A percentile compares a stretch with the other conserved stretches of the same genome.
Evolutionary conservation across 2,329 filamentous ascomycete species (phyloP).

Genomic region (Botryotinia calthae): DNA sequence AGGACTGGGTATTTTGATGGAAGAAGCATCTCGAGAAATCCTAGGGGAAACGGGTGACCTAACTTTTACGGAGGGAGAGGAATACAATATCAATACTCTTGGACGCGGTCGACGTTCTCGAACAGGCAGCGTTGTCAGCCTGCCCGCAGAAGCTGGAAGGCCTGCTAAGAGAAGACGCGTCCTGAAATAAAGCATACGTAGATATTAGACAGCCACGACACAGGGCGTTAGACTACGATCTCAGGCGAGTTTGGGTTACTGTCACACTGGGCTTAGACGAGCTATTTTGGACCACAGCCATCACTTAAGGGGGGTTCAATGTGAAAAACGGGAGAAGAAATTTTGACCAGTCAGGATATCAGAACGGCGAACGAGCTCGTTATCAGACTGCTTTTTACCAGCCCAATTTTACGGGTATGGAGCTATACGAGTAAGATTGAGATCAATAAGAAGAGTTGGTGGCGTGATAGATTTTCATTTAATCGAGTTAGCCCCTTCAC

Average conservation of each 20-base stretch:
- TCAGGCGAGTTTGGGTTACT: slow-evolving; percentile 5
- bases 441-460: not conserved
- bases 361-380: not conserved
- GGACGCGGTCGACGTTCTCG: not conserved
- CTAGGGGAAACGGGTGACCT: slow-evolving; percentile 66
- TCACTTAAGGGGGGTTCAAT: slow-evolving; percentile 4
- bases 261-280: slow-evolving; percentile 19
- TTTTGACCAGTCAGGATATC: slow-evolving; percentile 10
- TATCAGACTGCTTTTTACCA: not conserved
- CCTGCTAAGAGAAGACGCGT: slow-evolving; percentile 18
- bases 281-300: slow-evolving; percentile 8
- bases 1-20: slow-evolving; percentile 70
- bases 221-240: slow-evolving; percentile 13
- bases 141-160: slow-evolving; percentile 6
- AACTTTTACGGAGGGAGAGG: slow-evolving; percentile 62
- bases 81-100: slow-evolving; percentile 14
- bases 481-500: slow-evolving; percentile 11
- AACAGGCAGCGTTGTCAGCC: slow-evolving; percentile 11
- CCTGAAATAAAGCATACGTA: slow-evolving; percentile 8
- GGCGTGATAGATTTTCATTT: slow-evolving; percentile 11
- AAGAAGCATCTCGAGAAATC: slow-evolving; percentile 62
- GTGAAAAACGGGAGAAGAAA: not conserved
- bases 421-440: slow-evolving; percentile 10
- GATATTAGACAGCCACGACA: slow-evolving; percentile 12
- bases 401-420: not conserved